Evolutionary conservation across 1,284 basidiomycete genomes (phyloP).

Genomic region (Porodaedalea pini): DNA sequence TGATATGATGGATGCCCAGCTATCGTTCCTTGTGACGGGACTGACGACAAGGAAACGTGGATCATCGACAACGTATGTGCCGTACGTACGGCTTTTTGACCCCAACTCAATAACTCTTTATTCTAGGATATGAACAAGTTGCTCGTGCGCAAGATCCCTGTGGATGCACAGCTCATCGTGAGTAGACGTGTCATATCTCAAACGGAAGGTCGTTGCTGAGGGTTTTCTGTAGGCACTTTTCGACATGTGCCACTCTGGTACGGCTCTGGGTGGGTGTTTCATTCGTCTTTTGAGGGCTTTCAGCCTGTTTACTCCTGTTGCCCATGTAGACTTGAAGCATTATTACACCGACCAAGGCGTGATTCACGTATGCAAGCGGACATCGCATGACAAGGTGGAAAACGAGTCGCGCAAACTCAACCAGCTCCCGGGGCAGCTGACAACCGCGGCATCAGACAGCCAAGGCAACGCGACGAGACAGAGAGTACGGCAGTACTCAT

Average conservation of each 20-base stretch:
- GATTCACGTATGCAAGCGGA: slow-evolving; percentile 1
- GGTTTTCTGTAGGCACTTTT: slow-evolving; percentile 4
- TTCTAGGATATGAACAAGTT: slow-evolving; percentile 10
- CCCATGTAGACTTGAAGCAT: slow-evolving; percentile 10
- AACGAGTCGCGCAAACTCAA: neutral
- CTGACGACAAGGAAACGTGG: slow-evolving; percentile 4
- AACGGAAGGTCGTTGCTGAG: neutral
- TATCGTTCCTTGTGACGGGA: slow-evolving; percentile 16
- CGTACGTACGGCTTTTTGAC: too few relatives aligned
- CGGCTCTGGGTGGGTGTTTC: slow-evolving; percentile 11
- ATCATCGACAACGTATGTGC: slow-evolving; percentile 14
- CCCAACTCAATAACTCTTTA: neutral
- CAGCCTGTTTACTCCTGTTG: neutral
- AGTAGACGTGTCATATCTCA: neutral
- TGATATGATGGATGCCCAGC: neutral
- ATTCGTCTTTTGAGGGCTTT: neutral
- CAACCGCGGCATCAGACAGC: neutral
- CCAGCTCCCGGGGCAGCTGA: neutral
- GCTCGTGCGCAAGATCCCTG: slow-evolving; percentile 11
- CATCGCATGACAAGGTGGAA: neutral
- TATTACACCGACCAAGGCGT: slow-evolving; percentile 1
- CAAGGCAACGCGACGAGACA: neutral
- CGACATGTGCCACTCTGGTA: slow-evolving; percentile 18
- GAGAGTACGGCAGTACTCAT: neutral
- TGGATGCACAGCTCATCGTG: slow-evolving; percentile 5